A percentile compares a stretch with the other conserved stretches of the same genome.
phyloP scores from a whole-genome alignment of 2,329 filamentous ascomycete genomes.

The Xylaria sp. region DNA sequence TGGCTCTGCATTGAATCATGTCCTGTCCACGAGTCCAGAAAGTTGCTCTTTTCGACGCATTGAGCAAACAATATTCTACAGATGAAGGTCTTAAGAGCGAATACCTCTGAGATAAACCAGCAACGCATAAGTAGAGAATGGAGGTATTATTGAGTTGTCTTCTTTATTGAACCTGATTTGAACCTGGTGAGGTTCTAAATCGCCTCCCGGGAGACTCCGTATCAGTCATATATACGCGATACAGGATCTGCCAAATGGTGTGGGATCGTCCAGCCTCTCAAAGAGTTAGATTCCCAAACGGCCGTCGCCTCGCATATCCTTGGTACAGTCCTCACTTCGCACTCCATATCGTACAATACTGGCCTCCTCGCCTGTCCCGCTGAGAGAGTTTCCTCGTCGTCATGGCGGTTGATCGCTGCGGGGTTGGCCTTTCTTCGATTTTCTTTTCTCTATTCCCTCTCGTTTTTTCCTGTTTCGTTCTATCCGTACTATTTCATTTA shows the following conservation, averaged over 20 bases:
- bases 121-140: neutral
- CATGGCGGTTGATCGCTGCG: neutral
- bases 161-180: neutral
- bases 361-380: neutral
- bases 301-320: neutral
- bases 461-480: neutral
- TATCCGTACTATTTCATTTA: neutral
- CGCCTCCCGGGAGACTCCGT: neutral
- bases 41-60: neutral
- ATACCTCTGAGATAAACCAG: neutral
- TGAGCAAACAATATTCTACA: neutral
- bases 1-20: too few relatives aligned
- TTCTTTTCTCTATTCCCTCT: neutral
- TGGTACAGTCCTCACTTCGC: constrained; percentile 7
- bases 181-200: neutral
- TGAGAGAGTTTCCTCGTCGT: neutral
- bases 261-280: neutral
- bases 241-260: neutral
- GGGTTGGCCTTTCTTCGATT: neutral
- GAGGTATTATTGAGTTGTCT: neutral
- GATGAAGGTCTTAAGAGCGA: neutral
- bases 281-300: neutral
- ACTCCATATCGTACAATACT: constrained; percentile 13
- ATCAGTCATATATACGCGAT: constrained; percentile 11
- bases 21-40: too few relatives aligned